A percentile compares a stretch with the other conserved stretches of the same genome.
Evolutionary conservation across 73 alveolate species (phyloP).

Genomic region (Tetrahymena borealis): DNA sequence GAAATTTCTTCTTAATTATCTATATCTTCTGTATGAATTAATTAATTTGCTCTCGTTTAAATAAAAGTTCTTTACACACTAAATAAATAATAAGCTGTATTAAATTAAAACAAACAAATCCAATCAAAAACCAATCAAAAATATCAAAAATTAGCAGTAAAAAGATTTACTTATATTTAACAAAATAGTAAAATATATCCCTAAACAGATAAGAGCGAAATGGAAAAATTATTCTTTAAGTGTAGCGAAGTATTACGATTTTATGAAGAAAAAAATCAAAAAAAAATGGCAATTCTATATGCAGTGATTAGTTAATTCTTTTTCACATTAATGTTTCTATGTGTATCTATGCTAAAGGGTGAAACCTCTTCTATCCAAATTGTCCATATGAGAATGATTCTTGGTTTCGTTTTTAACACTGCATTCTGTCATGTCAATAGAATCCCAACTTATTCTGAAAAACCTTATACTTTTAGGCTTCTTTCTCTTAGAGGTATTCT

Average conservation of each 20-base stretch:
- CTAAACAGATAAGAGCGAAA: too few species aligned
- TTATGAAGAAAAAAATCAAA: background rate
- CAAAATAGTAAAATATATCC: too few species aligned
- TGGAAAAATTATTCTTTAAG: background rate
- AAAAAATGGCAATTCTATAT: background rate
- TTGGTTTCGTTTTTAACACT: background rate
- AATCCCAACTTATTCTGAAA: background rate
- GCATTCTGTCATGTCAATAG: background rate
- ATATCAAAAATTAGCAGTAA: too few species aligned
- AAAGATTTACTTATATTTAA: too few species aligned
- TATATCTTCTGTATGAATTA: too few species aligned
- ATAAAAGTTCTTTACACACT: too few species aligned
- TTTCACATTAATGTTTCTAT: background rate
- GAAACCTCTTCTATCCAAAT: background rate
- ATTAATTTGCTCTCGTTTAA: too few species aligned
- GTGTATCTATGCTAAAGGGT: background rate
- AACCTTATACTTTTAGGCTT: background rate
- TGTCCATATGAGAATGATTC: background rate
- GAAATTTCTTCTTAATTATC: too few species aligned
- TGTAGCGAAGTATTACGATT: background rate
- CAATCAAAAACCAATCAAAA: too few species aligned
- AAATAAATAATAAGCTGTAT: too few species aligned
- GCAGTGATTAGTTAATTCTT: background rate
- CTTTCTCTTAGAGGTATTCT: background rate
- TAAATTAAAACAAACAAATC: too few species aligned